Evolutionary conservation across 2,329 filamentous ascomycete species (phyloP), one percentile per base, ranked within the genome.

Genomic region (Penicillium expansum): DNA sequence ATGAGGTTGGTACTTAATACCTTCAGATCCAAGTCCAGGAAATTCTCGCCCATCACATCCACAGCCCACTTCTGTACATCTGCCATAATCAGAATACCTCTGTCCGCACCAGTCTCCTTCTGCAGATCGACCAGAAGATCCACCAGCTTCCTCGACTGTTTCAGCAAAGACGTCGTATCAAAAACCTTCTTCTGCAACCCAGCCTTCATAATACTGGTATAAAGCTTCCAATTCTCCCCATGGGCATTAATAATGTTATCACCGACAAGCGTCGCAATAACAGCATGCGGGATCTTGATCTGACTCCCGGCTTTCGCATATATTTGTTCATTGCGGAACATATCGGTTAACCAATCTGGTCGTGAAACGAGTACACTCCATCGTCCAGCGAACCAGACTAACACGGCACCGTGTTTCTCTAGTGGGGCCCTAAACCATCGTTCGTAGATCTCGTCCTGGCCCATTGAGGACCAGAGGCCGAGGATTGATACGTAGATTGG

Each of bases 291-390:
- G 9, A 77, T 75, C 63, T 77, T 78, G 29, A 71, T 68, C 49
- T 76, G 70, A 55, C 75, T 77, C 4, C 76, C 76, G n/a, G 70
- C 72, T 62, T 76, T 79, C 10, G 64, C 61, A 48, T 69, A 71
- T 5, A 65, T 43, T 10, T 69, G 55, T 47, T 72, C 70, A 35
- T 71, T 66, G 14, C 67, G 69, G 35, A 73, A 71, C 58, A 73
- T 66, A 43, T 80, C 75, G 4, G 72, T 71, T 4, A 82, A 59
- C 55, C 77, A 79, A 0, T 72, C 62, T 1, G 80, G 79, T 5
- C 73, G 73, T 45, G 75, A 76, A 0, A 81, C 75, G 11, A 82
- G 67, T 3, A 82, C 69, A 45, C 79, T 80, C 80, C 80, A 82
- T 39, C 73, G 74, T 0, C 76, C 78, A 1, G 74, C 79, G 33